Evolutionary conservation across 2,329 filamentous ascomycete genomes (phyloP).

Genomic region (Botrytis sinoallii): DNA sequence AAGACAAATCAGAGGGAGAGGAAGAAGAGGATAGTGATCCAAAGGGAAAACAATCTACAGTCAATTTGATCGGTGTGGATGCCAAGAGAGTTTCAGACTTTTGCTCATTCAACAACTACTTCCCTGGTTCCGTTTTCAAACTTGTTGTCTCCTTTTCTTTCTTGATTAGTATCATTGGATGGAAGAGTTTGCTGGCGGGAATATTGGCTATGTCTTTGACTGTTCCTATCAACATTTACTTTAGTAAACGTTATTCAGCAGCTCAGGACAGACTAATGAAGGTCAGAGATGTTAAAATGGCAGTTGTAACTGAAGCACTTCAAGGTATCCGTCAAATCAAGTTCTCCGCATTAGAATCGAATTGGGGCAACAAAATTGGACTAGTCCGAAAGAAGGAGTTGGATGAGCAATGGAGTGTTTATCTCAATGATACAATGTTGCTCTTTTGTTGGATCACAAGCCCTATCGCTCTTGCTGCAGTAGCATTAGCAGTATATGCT

Average conservation of each 20-base stretch:
- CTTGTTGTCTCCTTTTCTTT: slow-evolving; percentile 64
- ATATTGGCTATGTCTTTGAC: slow-evolving; percentile 61
- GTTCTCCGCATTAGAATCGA: slow-evolving; percentile 70
- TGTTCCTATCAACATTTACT: slow-evolving; percentile 65
- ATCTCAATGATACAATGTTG: slow-evolving; percentile 40
- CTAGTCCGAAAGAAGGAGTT: slow-evolving; percentile 65
- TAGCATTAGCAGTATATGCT: slow-evolving; percentile 68
- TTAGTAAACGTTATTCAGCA: slow-evolving; percentile 60
- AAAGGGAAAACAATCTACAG: slow-evolving; percentile 65
- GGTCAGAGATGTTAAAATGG: slow-evolving; percentile 70
- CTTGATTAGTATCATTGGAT: slow-evolving; percentile 67
- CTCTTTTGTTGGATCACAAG: slow-evolving; percentile 65
- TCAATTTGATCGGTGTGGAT: slow-evolving; percentile 79
- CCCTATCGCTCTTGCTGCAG: slow-evolving; percentile 69
- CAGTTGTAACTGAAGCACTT: slow-evolving; percentile 71
- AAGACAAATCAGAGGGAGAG: slow-evolving; percentile 37
- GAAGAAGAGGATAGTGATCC: slow-evolving; percentile 48
- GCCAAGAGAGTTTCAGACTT: slow-evolving; percentile 67
- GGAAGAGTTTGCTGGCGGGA: slow-evolving; percentile 64
- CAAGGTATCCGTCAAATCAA: slow-evolving; percentile 83
- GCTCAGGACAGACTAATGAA: slow-evolving; percentile 72
- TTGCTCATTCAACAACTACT: slow-evolving; percentile 61
- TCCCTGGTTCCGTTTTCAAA: slow-evolving; percentile 60
- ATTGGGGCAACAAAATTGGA: slow-evolving; percentile 71
- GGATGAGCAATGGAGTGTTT: slow-evolving; percentile 62